Evolutionary conservation across 1,139 yeast genomes (phyloP), one percentile per base, ranked within the genome.

Genomic region (Sugiyamaella pinicola): DNA sequence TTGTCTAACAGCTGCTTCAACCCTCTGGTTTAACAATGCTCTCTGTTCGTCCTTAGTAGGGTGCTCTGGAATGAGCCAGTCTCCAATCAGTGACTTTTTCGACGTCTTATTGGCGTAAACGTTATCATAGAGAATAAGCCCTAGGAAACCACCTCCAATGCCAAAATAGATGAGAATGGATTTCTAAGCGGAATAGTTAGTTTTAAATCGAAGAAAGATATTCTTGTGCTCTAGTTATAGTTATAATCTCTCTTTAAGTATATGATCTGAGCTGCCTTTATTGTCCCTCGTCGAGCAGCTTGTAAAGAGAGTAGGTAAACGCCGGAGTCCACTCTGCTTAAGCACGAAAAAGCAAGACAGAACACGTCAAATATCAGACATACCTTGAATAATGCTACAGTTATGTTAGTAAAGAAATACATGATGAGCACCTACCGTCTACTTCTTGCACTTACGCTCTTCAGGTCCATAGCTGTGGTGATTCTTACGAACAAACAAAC

Each of bases 1-100:
- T 38, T 55, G 54, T 35, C 53, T 47, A 41, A 55, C 48, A 9
- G 55, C 53, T 12, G 45, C 49, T 13, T 53, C 54, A 19, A 48
- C 51, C 31, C 48, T 54, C 29, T 37, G 22, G n/a, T 42, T 35
- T 18, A 47, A 45, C 18, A 42, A n/a, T 19, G 51, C 49, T 37
- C 52, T 33, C 34, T 47, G 48, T 21, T 51, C 55, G 33, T 60
- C 59, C 13, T 52, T 34, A 31, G 56, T 52, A 17, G 57, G 62
- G 22, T 48, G 49, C 29, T 51, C 34, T 22, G 65, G 64, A 47
- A 60, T 59, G 43, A 64, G 56, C 62, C 60, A 55, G 56, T 65
- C 63, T 31, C 68, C 68, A 49, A 65, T 54, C 4, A 59, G 38
- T 10, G 67, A 61, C 51, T 61, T 62, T 49, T 60, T 59, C 12